Evolutionary conservation across 495 filamentous ascomycete genomes (phyloP).

Genomic region (Mytilinidion resinicola): DNA sequence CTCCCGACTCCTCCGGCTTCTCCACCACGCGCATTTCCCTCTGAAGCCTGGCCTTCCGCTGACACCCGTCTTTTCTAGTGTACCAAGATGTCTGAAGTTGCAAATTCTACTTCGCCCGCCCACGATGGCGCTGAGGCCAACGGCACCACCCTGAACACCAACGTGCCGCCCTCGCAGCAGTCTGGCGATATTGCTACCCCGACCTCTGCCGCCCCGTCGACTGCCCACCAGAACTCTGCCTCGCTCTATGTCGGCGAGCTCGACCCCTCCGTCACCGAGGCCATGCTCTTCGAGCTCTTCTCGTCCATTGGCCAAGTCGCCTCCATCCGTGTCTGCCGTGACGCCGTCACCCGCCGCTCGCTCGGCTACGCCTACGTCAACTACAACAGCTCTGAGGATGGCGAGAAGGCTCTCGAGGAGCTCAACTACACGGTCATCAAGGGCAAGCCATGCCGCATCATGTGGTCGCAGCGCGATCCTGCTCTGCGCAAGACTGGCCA

Average conservation of each 20-base stretch:
- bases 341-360: conserved; percentile 96
- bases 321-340: conserved; percentile 98
- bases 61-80: neutral
- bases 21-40: neutral
- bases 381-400: conserved; percentile 95
- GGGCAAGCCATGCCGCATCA: conserved; percentile 98
- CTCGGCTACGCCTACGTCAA: conserved; percentile 99
- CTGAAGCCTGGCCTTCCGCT: neutral
- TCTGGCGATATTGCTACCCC: conserved; percentile 61
- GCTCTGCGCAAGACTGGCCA: conserved; percentile 98
- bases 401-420: conserved; percentile 97
- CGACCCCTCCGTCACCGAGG: conserved; percentile 94
- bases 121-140: conserved; percentile 57
- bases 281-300: conserved; percentile 99
- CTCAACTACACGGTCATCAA: conserved; percentile 99
- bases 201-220: conserved; percentile 61
- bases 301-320: conserved; percentile 98
- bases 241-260: conserved; percentile 99
- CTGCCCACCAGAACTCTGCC: conserved; percentile 80
- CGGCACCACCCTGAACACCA: conserved; percentile 61
- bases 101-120: conserved; percentile 57
- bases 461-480: conserved; percentile 99
- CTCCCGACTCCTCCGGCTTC: neutral
- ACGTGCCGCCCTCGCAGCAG: conserved; percentile 49
- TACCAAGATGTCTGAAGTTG: conserved; percentile 55